These are phyloP conservation scores for Daldinia eschscholtzii DNA, from an alignment of 2,329 filamentous ascomycete genomes.

Conservation along the genomic window DNA sequence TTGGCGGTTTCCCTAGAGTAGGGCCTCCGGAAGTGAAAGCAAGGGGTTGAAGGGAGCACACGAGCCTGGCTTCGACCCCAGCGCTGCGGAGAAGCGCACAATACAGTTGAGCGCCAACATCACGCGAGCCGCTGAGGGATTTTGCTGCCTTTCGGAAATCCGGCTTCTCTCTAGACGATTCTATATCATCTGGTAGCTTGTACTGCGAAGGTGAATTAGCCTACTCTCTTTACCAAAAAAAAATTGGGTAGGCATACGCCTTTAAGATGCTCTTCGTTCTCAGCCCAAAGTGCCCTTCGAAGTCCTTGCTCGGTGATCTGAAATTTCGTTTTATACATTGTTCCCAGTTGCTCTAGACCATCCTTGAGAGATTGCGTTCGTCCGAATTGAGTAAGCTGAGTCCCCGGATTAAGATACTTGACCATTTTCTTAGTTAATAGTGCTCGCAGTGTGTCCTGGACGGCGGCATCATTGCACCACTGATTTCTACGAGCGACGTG, in stretches of 20 bases:
- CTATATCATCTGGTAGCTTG: slow-evolving; percentile 71
- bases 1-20: slow-evolving; percentile 58
- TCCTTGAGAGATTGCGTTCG: slow-evolving; percentile 82
- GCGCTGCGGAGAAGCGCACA: slow-evolving; percentile 86
- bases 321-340: slow-evolving; percentile 77
- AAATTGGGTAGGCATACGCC: slow-evolving; percentile 59
- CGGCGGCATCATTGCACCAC: slow-evolving; percentile 85
- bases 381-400: slow-evolving; percentile 78
- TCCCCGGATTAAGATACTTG: slow-evolving; percentile 75
- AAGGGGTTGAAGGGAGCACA: slow-evolving; percentile 90
- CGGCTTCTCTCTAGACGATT: slow-evolving; percentile 74
- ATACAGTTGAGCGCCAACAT: slow-evolving; percentile 90
- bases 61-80: slow-evolving; percentile 84
- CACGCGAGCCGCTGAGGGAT: slow-evolving; percentile 82
- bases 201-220: slow-evolving; percentile 57
- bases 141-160: slow-evolving; percentile 81
- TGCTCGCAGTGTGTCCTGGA: slow-evolving; percentile 74
- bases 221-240: slow-evolving; percentile 22
- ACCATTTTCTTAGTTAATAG: slow-evolving; percentile 76
- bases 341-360: slow-evolving; percentile 77
- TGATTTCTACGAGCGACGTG: slow-evolving; percentile 83
- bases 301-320: slow-evolving; percentile 78
- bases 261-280: slow-evolving; percentile 71
- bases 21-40: slow-evolving; percentile 72
- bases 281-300: slow-evolving; percentile 79